A percentile compares a stretch with the other conserved stretches of the same genome.
Conservation (phyloP, 495 filamentous ascomycete genomes). For the Daldinia childiae region DNA sequence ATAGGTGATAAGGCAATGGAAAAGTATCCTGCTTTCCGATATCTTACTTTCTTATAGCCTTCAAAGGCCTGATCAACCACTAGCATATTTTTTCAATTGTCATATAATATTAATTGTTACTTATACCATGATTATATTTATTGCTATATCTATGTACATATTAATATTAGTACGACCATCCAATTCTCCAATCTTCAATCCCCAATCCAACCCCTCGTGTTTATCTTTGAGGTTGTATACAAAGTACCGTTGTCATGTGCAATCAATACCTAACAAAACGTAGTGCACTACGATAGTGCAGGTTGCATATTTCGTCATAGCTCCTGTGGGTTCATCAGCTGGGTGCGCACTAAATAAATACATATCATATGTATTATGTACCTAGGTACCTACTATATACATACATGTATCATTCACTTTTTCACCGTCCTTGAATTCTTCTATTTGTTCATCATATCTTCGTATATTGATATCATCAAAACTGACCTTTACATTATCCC, state of each 20-base stretch:
- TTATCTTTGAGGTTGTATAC: not conserved
- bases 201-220: not conserved
- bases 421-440: slow-evolving; percentile 8
- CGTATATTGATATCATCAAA: not conserved
- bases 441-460: slow-evolving; percentile 2
- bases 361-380: not conserved
- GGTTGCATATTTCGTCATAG: slow-evolving; percentile 24
- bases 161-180: not conserved
- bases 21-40: not conserved
- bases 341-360: not conserved
- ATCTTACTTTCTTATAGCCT: not conserved
- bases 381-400: not conserved
- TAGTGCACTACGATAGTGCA: not conserved
- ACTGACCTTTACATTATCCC: not conserved
- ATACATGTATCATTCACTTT: not conserved
- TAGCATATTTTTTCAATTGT: not conserved
- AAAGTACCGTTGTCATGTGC: not conserved
- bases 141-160: too few relatives aligned
- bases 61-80: not conserved
- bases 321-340: not conserved
- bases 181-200: not conserved
- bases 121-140: too few relatives aligned
- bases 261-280: not conserved
- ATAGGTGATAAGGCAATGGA: not conserved
- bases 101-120: not conserved